Percentiles rank a stretch among this genome's conserved stretches.
Conservation (phyloP, 1,284 basidiomycete species). For the Taiwanofungus camphoratus region DNA sequence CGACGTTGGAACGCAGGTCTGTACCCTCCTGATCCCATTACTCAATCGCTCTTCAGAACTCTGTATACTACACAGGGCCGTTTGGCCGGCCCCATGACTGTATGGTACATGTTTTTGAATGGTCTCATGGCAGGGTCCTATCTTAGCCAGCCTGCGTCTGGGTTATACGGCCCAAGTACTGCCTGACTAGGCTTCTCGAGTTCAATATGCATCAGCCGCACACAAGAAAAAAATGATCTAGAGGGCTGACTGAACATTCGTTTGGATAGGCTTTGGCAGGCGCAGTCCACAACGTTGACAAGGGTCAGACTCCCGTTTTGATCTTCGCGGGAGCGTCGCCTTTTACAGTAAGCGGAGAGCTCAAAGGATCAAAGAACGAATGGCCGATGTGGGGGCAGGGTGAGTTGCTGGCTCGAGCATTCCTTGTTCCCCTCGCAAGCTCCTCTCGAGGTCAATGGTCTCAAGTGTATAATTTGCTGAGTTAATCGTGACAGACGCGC, state of each 20-base stretch:
- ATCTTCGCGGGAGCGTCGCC: conserved; percentile 70
- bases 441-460: neutral
- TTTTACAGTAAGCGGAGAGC: conserved; percentile 47
- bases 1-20: conserved; percentile 66
- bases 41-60: no score
- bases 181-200: no score
- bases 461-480: neutral
- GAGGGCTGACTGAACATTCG: neutral
- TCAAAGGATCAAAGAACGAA: conserved; percentile 62
- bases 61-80: no score
- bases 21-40: no score
- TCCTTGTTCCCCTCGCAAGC: neutral
- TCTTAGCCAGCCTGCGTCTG: no score
- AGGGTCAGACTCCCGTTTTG: conserved; percentile 54
- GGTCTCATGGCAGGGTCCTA: no score
- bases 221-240: neutral
- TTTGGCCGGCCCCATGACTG: no score
- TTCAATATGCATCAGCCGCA: no score
- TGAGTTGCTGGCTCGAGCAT: conserved; percentile 16
- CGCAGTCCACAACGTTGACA: conserved; percentile 66
- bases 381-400: conserved; percentile 73
- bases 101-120: no score
- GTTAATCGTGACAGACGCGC: conserved; percentile 47
- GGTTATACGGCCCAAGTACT: no score
- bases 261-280: conserved; percentile 52